Conservation (phyloP, 441 rosid genomes). For the Flueggea neowawraea region DNA sequence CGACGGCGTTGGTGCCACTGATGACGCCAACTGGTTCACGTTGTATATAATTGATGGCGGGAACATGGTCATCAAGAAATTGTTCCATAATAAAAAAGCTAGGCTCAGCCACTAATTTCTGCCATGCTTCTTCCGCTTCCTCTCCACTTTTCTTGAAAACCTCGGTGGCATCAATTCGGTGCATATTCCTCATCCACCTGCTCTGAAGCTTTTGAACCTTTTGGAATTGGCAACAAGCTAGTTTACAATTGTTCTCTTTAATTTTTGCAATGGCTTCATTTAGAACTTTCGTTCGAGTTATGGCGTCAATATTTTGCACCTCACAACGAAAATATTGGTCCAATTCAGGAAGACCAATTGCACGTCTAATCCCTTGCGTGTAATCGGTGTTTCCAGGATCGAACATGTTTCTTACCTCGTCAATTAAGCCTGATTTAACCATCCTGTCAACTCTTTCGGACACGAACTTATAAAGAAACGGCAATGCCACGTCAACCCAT, state of each 20-base stretch:
- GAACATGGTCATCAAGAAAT: slow-evolving; percentile 35
- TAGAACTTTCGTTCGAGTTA: slow-evolving; percentile 27
- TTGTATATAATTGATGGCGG: slow-evolving; percentile 1
- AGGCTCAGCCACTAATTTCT: slow-evolving; percentile 51
- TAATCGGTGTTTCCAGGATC: slow-evolving; percentile 39
- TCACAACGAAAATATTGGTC: slow-evolving; percentile 47
- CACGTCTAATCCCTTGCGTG: slow-evolving; percentile 54
- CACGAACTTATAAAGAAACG: slow-evolving; percentile 47
- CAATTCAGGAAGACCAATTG: slow-evolving; percentile 69
- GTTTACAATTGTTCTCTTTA: slow-evolving; percentile 48
- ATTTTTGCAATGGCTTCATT: slow-evolving; percentile 49
- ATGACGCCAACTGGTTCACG: background rate
- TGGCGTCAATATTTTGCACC: slow-evolving; percentile 8
- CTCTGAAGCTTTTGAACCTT: slow-evolving; percentile 49
- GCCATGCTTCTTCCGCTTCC: slow-evolving; percentile 69
- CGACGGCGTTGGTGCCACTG: slow-evolving; percentile 8
- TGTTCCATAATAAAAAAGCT: slow-evolving; percentile 40
- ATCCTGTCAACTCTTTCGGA: slow-evolving; percentile 64
- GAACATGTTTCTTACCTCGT: slow-evolving; percentile 49
- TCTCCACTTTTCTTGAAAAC: slow-evolving; percentile 46
- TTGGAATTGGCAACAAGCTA: slow-evolving; percentile 53
- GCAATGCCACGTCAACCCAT: slow-evolving; percentile 64
- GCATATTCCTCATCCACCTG: slow-evolving; percentile 61
- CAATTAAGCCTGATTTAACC: slow-evolving; percentile 56
- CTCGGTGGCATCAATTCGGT: slow-evolving; percentile 71